phyloP scores from a whole-genome alignment of 2,329 filamentous ascomycete species.

The Diplocarpon rosae region DNA sequence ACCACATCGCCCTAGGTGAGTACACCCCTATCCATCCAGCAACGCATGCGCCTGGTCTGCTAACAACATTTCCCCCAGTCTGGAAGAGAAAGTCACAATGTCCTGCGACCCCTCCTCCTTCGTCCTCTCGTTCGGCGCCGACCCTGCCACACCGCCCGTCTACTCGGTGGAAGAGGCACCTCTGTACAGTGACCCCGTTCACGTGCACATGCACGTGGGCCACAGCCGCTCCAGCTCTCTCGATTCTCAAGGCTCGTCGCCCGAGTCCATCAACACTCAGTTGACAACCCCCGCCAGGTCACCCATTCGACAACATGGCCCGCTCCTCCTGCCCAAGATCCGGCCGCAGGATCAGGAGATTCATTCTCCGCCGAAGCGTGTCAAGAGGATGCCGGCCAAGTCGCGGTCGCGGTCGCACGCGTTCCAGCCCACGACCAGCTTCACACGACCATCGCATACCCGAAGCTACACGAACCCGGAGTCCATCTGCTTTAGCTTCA shows the following conservation, averaged over 20 bases:
- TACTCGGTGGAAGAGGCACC: constrained; percentile 46
- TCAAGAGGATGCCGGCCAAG: constrained; percentile 34
- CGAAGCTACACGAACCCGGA: constrained; percentile 54
- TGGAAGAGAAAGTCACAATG: too few species aligned
- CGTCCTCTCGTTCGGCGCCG: constrained; percentile 33
- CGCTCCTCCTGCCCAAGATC: constrained; percentile 75
- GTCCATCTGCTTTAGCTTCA: constrained; percentile 31
- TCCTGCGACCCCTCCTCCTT: constrained; percentile 46
- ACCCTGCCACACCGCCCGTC: constrained; percentile 37
- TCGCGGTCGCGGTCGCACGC: constrained; percentile 4
- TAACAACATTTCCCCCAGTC: too few species aligned
- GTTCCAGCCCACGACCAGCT: constrained; percentile 24
- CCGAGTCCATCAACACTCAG: constrained; percentile 57
- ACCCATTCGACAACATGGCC: constrained; percentile 68
- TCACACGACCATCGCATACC: constrained; percentile 38
- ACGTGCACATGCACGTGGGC: constrained; percentile 29
- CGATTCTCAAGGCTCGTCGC: constrained; percentile 54
- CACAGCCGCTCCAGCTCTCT: constrained; percentile 29
- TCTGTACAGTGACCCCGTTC: constrained; percentile 46
- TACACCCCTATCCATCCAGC: constrained; percentile 7
- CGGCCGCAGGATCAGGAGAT: constrained; percentile 72
- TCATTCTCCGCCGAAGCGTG: constrained; percentile 48
- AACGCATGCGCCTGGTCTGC: constrained; percentile 37
- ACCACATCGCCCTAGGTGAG: constrained; percentile 1
- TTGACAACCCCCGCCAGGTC: constrained; percentile 60